These are phyloP conservation scores for Allium sativum DNA, from an alignment of 106 monocot genomes.

Conservation along the genomic window DNA sequence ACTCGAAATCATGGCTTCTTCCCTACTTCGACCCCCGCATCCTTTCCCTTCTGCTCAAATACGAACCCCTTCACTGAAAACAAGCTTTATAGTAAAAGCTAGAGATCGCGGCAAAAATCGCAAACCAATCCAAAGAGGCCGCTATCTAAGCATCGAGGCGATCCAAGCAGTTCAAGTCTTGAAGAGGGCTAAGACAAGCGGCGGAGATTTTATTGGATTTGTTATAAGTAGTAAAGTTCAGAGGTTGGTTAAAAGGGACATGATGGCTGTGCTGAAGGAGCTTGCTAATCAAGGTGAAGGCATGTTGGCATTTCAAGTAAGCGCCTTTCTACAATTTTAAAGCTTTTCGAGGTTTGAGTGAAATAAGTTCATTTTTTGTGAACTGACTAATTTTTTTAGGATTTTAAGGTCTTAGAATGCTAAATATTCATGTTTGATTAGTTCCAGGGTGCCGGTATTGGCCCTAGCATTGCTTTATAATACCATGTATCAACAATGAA, in stretches of 20 bases:
- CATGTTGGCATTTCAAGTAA: slow-evolving; percentile 58
- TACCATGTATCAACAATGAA: too few species aligned
- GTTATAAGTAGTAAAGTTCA: slow-evolving; percentile 47
- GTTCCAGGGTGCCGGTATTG: too few species aligned
- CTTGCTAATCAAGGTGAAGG: slow-evolving; percentile 54
- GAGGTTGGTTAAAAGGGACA: slow-evolving; percentile 69
- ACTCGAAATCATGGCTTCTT: background rate
- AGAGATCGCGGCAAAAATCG: slow-evolving; percentile 87
- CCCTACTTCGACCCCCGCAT: background rate
- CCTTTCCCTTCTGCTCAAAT: background rate
- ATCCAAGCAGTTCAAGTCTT: slow-evolving; percentile 90
- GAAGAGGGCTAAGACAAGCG: slow-evolving; percentile 36
- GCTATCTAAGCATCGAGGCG: slow-evolving; percentile 85
- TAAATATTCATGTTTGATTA: too few species aligned
- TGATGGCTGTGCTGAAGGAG: slow-evolving; percentile 69
- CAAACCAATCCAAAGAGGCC: slow-evolving; percentile 71
- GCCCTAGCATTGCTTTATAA: too few species aligned
- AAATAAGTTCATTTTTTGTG: background rate
- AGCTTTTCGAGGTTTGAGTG: background rate
- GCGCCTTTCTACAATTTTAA: background rate
- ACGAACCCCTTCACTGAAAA: background rate
- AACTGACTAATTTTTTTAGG: too few species aligned
- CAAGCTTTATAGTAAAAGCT: slow-evolving; percentile 20
- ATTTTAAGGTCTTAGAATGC: too few species aligned
- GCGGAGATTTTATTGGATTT: slow-evolving; percentile 9